Evolutionary conservation across 768 basidiomycete species (phyloP).

Genomic region (Auriscalpium orientale): DNA sequence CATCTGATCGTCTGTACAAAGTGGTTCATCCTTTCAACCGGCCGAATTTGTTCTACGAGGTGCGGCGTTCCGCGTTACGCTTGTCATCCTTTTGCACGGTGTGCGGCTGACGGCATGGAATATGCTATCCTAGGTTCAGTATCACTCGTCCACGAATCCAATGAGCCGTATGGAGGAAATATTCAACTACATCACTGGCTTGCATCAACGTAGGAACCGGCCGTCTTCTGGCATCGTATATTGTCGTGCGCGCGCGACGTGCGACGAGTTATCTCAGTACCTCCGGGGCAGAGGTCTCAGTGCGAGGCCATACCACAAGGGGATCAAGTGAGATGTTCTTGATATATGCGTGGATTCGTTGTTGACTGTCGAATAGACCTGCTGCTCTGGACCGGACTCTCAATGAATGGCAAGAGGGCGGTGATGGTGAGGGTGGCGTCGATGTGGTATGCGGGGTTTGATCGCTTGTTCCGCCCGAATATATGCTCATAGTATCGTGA

Average conservation of each 20-base stretch:
- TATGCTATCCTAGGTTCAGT: slow-evolving; percentile 45
- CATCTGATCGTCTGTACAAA: slow-evolving; percentile 43
- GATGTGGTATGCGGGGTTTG: slow-evolving; percentile 46
- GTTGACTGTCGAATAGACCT: slow-evolving; percentile 26
- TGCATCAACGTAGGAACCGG: slow-evolving; percentile 51
- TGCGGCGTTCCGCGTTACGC: slow-evolving; percentile 18
- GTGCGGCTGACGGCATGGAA: background rate
- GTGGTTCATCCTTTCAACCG: slow-evolving; percentile 80
- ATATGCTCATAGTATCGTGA: background rate
- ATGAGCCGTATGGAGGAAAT: slow-evolving; percentile 57
- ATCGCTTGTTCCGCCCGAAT: background rate
- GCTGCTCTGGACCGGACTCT: slow-evolving; percentile 43
- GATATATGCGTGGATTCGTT: background rate
- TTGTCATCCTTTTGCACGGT: background rate
- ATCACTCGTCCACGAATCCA: slow-evolving; percentile 45
- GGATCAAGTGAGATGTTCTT: slow-evolving; percentile 35
- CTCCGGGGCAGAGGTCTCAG: slow-evolving; percentile 61
- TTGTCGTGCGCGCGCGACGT: slow-evolving; percentile 59
- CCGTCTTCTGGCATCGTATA: slow-evolving; percentile 72
- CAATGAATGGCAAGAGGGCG: slow-evolving; percentile 52
- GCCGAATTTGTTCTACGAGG: slow-evolving; percentile 76
- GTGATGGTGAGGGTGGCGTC: slow-evolving; percentile 42
- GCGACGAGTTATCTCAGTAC: slow-evolving; percentile 58
- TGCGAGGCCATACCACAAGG: slow-evolving; percentile 69
- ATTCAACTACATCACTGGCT: slow-evolving; percentile 52